Evolutionary conservation across 108 stramenopile species (phyloP).

Genomic region (Schizochytrium sp.): DNA sequence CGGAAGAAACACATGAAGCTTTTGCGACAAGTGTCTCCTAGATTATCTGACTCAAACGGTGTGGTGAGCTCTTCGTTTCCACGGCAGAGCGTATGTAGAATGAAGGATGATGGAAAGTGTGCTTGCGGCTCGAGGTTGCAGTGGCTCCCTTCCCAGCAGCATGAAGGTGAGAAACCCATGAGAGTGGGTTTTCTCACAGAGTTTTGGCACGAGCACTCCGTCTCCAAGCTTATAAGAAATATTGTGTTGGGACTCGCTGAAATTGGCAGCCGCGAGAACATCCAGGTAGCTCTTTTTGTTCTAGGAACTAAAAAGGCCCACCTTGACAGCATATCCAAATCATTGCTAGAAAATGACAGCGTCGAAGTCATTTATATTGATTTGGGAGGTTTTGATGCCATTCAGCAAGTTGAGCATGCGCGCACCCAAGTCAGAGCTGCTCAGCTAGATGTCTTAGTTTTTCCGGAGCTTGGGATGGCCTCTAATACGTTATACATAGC

Average conservation of each 20-base stretch:
- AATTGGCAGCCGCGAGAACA: too few species aligned
- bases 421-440: background rate
- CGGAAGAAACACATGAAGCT: background rate
- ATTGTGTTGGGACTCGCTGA: background rate
- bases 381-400: too few species aligned
- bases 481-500: background rate
- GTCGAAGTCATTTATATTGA: too few species aligned
- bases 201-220: background rate
- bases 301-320: too few species aligned
- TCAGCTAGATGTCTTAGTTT: background rate
- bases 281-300: too few species aligned
- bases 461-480: background rate
- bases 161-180: background rate
- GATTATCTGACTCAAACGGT: background rate
- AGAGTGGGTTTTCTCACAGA: background rate
- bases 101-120: background rate
- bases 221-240: slow-evolving; percentile 2
- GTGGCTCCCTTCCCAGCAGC: background rate
- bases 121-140: background rate
- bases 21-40: background rate
- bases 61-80: background rate
- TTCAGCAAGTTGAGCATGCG: background rate
- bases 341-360: too few species aligned
- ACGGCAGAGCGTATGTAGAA: background rate
- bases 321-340: too few species aligned